Base-by-base conservation (phyloP, 805 yeast genomes). In the Teunomyces kruisii region DNA sequence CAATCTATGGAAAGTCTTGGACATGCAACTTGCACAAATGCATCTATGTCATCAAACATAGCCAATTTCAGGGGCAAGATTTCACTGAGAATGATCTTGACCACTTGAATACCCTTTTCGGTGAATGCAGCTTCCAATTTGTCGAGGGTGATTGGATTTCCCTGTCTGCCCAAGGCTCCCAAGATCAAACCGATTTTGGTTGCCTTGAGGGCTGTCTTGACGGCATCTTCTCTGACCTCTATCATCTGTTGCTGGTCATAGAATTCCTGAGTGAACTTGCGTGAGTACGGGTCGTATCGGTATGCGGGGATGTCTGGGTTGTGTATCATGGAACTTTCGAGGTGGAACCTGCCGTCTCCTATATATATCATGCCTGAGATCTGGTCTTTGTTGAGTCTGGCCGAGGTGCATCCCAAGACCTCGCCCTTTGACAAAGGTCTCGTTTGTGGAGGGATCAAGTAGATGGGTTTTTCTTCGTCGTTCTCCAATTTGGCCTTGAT, bases 121-220 rank as follows among this genome's bases (percentile, higher is more conserved):
- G 54, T 53, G 19, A 92, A 71, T 41, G 70, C 71, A 5, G 62
- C 54, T 61, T 89, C 90, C 35, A 94, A 60, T 52, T 80, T 79
- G 16, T 78, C 78, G 32, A 90, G 75, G 0, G 98, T 92, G 16
- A 76, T 72, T 2, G 91, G 79, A 56, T 84, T 90, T 6, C 99
- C 99, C 70, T 94, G 99, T 57, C 99, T 79, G 1, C 99, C 99
- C 44, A 94, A 72, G 0, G 97, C 96, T 10, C 99, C 99, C 16
- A 94, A 68, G 14, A 94, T 86, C 14, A 94, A 70, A 0, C 97
- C 99, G 22, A 94, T 77, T 29, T 81, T 84, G 45, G 77, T 73
- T 0, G 89, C 84, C 2, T 54, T 50, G 22, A 60, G 56, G 0
- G 97, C 96, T 0, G 75, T 72, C 2, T 62, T 63, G 6, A 94